Evolutionary conservation across 768 basidiomycete genomes (phyloP).

Genomic region (Boletus tomentosulus): DNA sequence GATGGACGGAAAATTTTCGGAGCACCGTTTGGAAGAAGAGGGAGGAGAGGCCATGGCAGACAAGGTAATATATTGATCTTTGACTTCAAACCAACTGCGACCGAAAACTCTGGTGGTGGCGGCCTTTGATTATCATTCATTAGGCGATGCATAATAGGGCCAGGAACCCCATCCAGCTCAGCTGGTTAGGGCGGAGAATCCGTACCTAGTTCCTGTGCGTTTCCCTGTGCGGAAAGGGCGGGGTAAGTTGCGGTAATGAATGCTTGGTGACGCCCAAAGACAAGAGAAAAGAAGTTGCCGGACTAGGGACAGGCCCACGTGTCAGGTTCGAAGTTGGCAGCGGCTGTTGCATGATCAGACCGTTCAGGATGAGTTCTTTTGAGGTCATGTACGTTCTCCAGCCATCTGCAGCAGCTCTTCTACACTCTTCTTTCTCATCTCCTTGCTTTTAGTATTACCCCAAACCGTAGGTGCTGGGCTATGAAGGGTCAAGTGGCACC

Average conservation of each 20-base stretch:
- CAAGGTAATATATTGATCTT: too few relatives aligned
- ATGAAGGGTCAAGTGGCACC: slow-evolving; percentile 1
- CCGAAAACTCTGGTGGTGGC: too few relatives aligned
- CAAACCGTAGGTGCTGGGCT: background rate
- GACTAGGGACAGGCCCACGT: background rate
- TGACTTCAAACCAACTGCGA: too few relatives aligned
- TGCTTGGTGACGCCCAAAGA: background rate
- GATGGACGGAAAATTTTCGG: too few relatives aligned
- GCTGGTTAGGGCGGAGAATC: background rate
- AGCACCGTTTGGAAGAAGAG: too few relatives aligned
- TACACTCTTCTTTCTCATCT: background rate
- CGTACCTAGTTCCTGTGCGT: background rate
- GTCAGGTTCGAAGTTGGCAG: background rate
- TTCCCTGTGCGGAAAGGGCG: background rate
- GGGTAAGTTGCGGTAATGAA: background rate
- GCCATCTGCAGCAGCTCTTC: background rate
- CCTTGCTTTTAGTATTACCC: background rate
- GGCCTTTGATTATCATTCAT: too few relatives aligned
- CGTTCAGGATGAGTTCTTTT: background rate
- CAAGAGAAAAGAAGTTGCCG: background rate
- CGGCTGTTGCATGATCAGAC: background rate
- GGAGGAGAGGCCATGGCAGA: too few relatives aligned
- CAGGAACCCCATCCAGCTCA: too few relatives aligned
- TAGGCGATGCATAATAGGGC: too few relatives aligned
- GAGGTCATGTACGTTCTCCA: background rate